Evolutionary conservation across 495 filamentous ascomycete species (phyloP), one percentile per base, ranked within the genome.

Genomic region (Cetradonia linearis): DNA sequence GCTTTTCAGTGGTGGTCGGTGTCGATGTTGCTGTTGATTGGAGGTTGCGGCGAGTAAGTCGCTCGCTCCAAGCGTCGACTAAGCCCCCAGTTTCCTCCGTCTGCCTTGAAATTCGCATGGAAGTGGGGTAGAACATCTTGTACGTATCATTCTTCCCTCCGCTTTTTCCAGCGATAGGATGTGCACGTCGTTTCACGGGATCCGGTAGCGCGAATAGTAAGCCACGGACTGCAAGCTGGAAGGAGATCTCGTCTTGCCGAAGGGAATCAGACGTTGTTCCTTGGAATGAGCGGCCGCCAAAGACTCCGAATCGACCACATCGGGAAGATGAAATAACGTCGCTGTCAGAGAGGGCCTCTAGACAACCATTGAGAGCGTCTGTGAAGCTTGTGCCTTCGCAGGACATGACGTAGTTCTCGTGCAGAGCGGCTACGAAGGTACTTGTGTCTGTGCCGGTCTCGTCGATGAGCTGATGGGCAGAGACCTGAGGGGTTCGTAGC

Each of bases 371-470:
- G 30, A 96, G 72, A 16, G 79, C 77, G 44, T 84, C 80, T 60
- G 79, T 80, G 48, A 78, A 78, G 5, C 67, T 71, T n/a, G 69
- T 72, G 13, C 82, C 78, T 58, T 86, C 81, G 67, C 92, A 96
- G 1, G 92, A 96, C 8, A 86, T 74, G 1, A 87, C 77, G 65
- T 92, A 97, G 68, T 99, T 99, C 66, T 99, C 93, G 69, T 99
- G 93, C 11, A 99, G 74, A 2, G 89, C 87, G n/a, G 87, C 83
- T 56, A 96, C 82, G 68, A 97, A 95, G 0, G 91, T 96, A 58
- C 84, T 79, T 0, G 82, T 83, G 67, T 97, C 93, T 3, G 91
- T 94, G 8, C 93, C 93, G 4, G 87, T 88, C 70, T 95, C 91
- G 62, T 95, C 86, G 23, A 91, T 81, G 31, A 99, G 75, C 9